phyloP scores from a whole-genome alignment of 1,139 yeast species.

The Zygosaccharomyces sapae region DNA sequence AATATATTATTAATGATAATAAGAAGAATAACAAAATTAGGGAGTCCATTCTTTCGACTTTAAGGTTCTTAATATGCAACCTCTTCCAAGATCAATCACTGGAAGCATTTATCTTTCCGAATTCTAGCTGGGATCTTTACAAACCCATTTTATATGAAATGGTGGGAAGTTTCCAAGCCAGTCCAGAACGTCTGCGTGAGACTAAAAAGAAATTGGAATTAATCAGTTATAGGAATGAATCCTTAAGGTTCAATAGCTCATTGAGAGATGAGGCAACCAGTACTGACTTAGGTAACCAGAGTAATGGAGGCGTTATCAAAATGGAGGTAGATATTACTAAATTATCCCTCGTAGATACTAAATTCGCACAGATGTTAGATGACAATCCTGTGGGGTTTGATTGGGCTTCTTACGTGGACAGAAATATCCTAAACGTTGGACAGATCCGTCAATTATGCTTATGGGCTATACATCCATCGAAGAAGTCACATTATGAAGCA shows the following conservation, averaged over 20 bases:
- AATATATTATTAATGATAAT: conserved; percentile 39
- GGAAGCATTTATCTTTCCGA: conserved; percentile 75
- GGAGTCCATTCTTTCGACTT: conserved; percentile 26
- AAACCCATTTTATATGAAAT: conserved; percentile 50
- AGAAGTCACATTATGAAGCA: conserved; percentile 32
- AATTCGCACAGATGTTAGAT: conserved; percentile 27
- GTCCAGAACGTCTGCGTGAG: conserved; percentile 25
- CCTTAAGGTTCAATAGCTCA: conserved; percentile 43
- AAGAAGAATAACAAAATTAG: conserved; percentile 36
- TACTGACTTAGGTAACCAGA: background rate
- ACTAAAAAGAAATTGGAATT: conserved; percentile 53
- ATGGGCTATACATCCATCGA: conserved; percentile 35
- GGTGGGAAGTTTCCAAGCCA: conserved; percentile 37
- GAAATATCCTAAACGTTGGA: conserved; percentile 22
- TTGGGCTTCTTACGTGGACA: conserved; percentile 34
- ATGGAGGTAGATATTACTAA: conserved; percentile 11
- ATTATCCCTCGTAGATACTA: conserved; percentile 24
- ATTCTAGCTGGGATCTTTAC: conserved; percentile 55
- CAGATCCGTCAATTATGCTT: conserved; percentile 31
- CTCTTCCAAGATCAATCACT: conserved; percentile 53
- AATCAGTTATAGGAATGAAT: conserved; percentile 65
- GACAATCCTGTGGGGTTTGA: conserved; percentile 31
- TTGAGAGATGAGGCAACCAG: background rate
- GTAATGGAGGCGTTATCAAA: background rate
- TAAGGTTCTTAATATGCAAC: conserved; percentile 41